These are phyloP conservation scores for Alternaria rosae DNA, from an alignment of 2,329 filamentous ascomycete species.

Conservation along the genomic window DNA sequence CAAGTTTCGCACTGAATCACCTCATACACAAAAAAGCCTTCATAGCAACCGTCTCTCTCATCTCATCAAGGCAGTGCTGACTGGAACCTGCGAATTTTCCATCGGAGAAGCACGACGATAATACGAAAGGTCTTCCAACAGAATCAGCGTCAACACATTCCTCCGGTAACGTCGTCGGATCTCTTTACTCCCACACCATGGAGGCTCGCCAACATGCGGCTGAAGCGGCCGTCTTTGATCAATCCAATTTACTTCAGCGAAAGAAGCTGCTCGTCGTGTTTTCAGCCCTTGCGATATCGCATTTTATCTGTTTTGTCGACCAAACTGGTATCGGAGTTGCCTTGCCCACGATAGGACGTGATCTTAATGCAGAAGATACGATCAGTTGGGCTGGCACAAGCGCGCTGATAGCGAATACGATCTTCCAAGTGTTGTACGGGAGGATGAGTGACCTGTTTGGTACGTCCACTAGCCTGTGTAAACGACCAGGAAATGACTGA, in stretches of 20 bases:
- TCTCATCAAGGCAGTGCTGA: background rate
- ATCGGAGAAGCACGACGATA: background rate
- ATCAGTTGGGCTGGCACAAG: conserved; percentile 65
- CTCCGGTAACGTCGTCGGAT: background rate
- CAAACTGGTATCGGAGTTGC: conserved; percentile 63
- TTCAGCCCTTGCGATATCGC: conserved; percentile 58
- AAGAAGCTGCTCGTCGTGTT: conserved; percentile 62
- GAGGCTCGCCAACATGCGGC: conserved; percentile 17
- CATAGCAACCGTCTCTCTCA: background rate
- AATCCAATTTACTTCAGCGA: conserved; percentile 65
- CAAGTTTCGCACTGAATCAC: background rate
- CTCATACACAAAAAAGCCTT: background rate
- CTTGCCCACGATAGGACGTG: conserved; percentile 47
- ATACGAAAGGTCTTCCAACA: background rate
- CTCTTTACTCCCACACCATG: background rate
- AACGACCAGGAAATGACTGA: background rate
- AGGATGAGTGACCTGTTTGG: conserved; percentile 68
- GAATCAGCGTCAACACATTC: background rate
- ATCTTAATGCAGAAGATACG: conserved; percentile 53
- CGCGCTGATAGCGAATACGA: conserved; percentile 64
- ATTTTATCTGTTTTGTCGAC: conserved; percentile 65
- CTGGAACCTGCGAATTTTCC: background rate
- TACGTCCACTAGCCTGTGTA: background rate
- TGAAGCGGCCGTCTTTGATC: conserved; percentile 37
- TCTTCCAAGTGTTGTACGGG: conserved; percentile 71